A percentile compares a stretch with the other conserved stretches of the same genome.
Conservation (phyloP, 2,329 filamentous ascomycete species). For the Gremmenia infestans region DNA sequence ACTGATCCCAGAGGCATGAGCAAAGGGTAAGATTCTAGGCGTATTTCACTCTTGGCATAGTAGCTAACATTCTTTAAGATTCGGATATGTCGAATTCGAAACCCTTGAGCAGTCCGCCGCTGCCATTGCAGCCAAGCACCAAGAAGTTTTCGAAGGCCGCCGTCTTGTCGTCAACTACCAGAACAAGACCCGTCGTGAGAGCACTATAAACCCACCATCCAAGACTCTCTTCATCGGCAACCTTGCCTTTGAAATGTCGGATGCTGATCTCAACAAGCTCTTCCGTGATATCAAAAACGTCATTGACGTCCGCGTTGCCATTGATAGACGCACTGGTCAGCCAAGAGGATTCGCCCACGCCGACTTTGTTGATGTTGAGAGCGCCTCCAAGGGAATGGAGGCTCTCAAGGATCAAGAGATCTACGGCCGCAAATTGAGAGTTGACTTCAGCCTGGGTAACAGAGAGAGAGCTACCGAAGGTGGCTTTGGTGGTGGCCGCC, state of each 20-base stretch:
- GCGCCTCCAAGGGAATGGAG: conserved; percentile 56
- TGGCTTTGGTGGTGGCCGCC: background rate
- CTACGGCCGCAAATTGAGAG: conserved; percentile 59
- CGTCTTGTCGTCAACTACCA: conserved; percentile 56
- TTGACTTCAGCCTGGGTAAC: conserved; percentile 50
- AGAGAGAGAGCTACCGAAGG: background rate
- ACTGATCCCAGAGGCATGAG: conserved; percentile 59
- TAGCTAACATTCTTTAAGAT: conserved; percentile 40
- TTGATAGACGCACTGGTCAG: conserved; percentile 75
- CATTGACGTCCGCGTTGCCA: conserved; percentile 72
- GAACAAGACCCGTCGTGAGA: conserved; percentile 22
- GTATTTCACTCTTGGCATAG: background rate
- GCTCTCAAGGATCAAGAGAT: conserved; percentile 51
- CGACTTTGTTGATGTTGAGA: conserved; percentile 66
- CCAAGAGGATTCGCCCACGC: conserved; percentile 81
- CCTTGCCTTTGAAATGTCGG: conserved; percentile 80
- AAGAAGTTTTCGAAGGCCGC: conserved; percentile 58
- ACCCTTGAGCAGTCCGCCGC: conserved; percentile 45
- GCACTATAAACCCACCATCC: conserved; percentile 42
- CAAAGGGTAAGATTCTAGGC: conserved; percentile 53
- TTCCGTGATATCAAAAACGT: conserved; percentile 68
- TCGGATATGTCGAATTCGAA: conserved; percentile 61
- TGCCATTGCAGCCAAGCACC: conserved; percentile 54
- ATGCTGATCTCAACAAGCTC: conserved; percentile 73
- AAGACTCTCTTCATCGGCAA: conserved; percentile 79